A percentile compares a stretch with the other conserved stretches of the same genome.
Conservation (phyloP, 208 protist species). For the Wallacemonas rigidus region DNA sequence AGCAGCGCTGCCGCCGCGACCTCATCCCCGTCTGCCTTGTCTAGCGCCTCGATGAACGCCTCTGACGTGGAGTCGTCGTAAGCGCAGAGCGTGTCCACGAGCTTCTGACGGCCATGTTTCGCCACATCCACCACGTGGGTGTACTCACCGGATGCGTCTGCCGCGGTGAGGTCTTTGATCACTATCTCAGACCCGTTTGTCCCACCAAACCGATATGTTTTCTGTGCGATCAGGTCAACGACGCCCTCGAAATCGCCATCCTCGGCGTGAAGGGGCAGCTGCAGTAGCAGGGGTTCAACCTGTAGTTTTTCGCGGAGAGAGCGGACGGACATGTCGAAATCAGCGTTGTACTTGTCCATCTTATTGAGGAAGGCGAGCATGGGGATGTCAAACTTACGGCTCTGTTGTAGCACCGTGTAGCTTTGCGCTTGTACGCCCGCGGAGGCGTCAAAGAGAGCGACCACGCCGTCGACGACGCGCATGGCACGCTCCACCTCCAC, state of each 20-base stretch:
- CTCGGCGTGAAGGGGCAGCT: constrained; percentile 82
- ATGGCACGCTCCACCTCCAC: constrained; percentile 96
- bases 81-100: constrained; percentile 68
- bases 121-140: constrained; percentile 44
- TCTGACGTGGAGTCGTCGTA: constrained; percentile 74
- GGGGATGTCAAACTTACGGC: constrained; percentile 81
- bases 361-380: constrained; percentile 95
- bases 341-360: constrained; percentile 95
- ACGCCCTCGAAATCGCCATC: constrained; percentile 84
- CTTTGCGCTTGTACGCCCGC: constrained; percentile 94
- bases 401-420: constrained; percentile 90
- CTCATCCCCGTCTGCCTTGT: constrained; percentile 79
- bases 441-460: constrained; percentile 96
- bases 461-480: constrained; percentile 96
- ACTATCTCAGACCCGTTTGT: constrained; percentile 49
- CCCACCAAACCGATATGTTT: constrained; percentile 62
- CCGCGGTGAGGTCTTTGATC: constrained; percentile 13
- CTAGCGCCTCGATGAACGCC: constrained; percentile 59
- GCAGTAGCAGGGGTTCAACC: constrained; percentile 85
- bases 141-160: constrained; percentile 31
- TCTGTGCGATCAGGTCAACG: constrained; percentile 86
- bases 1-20: constrained; percentile 61
- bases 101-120: constrained; percentile 37
- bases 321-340: constrained; percentile 65
- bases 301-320: constrained; percentile 83